Evolutionary conservation across 2,329 filamentous ascomycete species (phyloP).

Genomic region (Cladophialophora exuberans): DNA sequence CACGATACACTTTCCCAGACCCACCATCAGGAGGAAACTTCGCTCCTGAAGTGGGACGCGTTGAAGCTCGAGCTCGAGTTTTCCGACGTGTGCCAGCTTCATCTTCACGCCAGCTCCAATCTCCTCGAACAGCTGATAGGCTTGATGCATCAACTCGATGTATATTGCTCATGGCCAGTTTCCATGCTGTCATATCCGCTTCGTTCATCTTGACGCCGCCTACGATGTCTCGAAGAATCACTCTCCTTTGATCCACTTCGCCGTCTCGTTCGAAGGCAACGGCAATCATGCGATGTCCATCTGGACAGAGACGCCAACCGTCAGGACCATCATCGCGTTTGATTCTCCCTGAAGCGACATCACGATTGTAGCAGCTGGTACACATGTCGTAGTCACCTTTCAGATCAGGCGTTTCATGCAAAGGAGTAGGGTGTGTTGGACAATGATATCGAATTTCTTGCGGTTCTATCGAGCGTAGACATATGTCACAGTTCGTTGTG

Average conservation of each 20-base stretch:
- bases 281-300: slow-evolving; percentile 82
- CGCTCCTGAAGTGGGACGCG: slow-evolving; percentile 10
- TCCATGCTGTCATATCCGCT: slow-evolving; percentile 48
- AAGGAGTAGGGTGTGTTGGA: slow-evolving; percentile 45
- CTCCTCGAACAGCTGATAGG: slow-evolving; percentile 14
- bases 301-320: slow-evolving; percentile 82
- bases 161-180: slow-evolving; percentile 20
- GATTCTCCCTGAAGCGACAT: slow-evolving; percentile 67
- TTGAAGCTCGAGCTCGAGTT: slow-evolving; percentile 18
- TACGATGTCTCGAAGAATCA: slow-evolving; percentile 72
- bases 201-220: slow-evolving; percentile 73
- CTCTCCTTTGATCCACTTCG: slow-evolving; percentile 67
- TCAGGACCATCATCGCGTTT: slow-evolving; percentile 73
- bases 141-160: slow-evolving; percentile 5
- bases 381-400: slow-evolving; percentile 87
- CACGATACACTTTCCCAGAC: slow-evolving; percentile 64
- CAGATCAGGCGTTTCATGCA: slow-evolving; percentile 62
- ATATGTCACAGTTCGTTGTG: slow-evolving; percentile 77
- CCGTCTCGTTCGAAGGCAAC: slow-evolving; percentile 71
- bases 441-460: slow-evolving; percentile 77
- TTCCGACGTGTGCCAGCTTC: slow-evolving; percentile 16
- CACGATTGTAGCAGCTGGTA: slow-evolving; percentile 71
- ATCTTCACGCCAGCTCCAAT: slow-evolving; percentile 34
- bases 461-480: slow-evolving; percentile 71
- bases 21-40: slow-evolving; percentile 77